phyloP scores from a whole-genome alignment of 306 rosid genomes.

The Quercus rubra region DNA sequence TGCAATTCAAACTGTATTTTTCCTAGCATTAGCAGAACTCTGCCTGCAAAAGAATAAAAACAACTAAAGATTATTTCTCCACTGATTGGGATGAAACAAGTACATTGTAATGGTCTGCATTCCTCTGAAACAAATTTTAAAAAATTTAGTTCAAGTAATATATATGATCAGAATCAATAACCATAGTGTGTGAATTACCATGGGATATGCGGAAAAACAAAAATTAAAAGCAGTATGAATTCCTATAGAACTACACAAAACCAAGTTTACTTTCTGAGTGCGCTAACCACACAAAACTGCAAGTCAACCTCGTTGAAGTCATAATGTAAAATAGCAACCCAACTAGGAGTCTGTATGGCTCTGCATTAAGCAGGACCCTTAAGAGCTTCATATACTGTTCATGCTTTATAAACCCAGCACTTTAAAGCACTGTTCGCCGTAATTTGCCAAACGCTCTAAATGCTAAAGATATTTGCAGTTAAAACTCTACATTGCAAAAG shows the following conservation, averaged over 20 bases:
- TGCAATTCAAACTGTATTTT: slow-evolving; percentile 80
- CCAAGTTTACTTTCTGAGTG: background rate
- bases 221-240: background rate
- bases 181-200: background rate
- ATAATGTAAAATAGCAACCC: background rate
- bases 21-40: slow-evolving; percentile 73
- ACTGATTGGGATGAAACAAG: background rate
- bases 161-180: background rate
- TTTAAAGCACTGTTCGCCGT: no score
- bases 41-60: slow-evolving; percentile 47
- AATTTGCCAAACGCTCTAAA: no score
- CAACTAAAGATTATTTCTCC: background rate
- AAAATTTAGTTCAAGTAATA: background rate
- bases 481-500: no score
- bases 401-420: no score
- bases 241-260: background rate
- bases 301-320: background rate
- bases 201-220: background rate
- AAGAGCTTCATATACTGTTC: no score
- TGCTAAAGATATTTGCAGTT: no score
- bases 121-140: background rate
- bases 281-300: background rate
- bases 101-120: background rate
- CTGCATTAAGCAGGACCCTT: no score
- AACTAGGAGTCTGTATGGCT: background rate